Percentiles rank a stretch among this genome's conserved stretches.
Evolutionary conservation across 352 stramenopile species (phyloP).

Genomic region (Globisporangium alternatum): DNA sequence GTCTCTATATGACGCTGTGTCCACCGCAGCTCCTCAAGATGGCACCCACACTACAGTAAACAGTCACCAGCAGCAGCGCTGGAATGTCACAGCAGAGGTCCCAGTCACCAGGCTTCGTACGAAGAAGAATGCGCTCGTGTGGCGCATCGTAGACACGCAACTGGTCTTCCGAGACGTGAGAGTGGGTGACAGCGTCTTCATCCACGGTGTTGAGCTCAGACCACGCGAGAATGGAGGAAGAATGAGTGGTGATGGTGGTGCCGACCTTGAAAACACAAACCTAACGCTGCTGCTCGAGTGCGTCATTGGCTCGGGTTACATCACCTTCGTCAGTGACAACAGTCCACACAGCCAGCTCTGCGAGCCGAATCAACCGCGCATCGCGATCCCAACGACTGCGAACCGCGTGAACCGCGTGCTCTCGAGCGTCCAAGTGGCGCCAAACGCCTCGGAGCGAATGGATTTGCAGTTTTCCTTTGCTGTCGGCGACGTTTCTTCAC

Average conservation of each 20-base stretch:
- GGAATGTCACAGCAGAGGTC: constrained; percentile 6
- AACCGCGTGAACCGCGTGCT: constrained; percentile 15
- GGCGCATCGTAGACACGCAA: constrained; percentile 10
- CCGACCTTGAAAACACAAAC: background rate
- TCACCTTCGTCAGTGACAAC: background rate
- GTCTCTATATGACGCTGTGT: background rate
- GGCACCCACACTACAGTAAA: background rate
- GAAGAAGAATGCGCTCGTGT: background rate
- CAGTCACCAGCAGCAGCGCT: background rate
- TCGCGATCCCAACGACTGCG: constrained; percentile 4
- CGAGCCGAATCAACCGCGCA: constrained; percentile 2
- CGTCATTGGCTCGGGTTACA: background rate
- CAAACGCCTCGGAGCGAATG: constrained; percentile 8
- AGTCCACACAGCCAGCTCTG: background rate
- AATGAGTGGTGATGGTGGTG: background rate
- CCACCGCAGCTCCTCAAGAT: background rate
- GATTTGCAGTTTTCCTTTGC: constrained; percentile 10
- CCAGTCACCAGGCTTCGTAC: background rate
- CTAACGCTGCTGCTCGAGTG: constrained; percentile 15
- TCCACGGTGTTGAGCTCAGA: constrained; percentile 5
- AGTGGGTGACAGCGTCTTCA: background rate
- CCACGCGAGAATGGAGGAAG: background rate
- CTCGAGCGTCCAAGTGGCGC: constrained; percentile 1
- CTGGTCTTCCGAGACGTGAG: constrained; percentile 8
- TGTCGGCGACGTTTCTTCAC: background rate